phyloP scores from a whole-genome alignment of 495 filamentous ascomycete species.

The Neurospora sp. region DNA sequence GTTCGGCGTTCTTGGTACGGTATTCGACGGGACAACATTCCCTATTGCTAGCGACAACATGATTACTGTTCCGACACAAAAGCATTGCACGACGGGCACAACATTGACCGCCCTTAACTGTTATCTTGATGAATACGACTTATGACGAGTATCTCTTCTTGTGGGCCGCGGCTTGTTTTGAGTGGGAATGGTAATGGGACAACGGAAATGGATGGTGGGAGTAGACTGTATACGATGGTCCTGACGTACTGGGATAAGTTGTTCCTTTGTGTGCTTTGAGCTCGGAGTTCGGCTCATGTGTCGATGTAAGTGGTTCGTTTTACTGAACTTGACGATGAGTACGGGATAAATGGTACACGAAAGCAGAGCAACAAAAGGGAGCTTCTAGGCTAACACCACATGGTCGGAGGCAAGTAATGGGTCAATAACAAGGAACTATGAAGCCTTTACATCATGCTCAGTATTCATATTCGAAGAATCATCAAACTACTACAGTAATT shows the following conservation, averaged over 20 bases:
- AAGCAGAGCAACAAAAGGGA: not conserved
- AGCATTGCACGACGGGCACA: not conserved
- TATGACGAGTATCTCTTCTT: not conserved
- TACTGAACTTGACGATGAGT: not conserved
- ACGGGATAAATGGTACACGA: not conserved
- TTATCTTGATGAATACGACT: not conserved
- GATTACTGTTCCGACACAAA: not conserved
- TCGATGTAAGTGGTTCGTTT: not conserved
- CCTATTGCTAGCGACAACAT: not conserved
- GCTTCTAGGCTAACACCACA: not conserved
- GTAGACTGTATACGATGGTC: not conserved
- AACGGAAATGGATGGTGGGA: not conserved
- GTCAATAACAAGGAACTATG: not conserved
- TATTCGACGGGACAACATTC: not conserved
- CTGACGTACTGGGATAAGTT: not conserved
- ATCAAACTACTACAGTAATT: not conserved
- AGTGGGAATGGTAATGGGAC: not conserved
- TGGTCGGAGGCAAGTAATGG: not conserved
- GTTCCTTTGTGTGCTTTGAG: not conserved
- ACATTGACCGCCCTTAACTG: not conserved
- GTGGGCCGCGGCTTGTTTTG: not conserved
- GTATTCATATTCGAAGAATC: not conserved
- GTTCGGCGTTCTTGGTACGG: not conserved
- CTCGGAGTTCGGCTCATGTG: not conserved
- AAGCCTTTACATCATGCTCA: not conserved